Conservation (phyloP, 768 basidiomycete species). For the Tricholoma hemisulphureum region DNA sequence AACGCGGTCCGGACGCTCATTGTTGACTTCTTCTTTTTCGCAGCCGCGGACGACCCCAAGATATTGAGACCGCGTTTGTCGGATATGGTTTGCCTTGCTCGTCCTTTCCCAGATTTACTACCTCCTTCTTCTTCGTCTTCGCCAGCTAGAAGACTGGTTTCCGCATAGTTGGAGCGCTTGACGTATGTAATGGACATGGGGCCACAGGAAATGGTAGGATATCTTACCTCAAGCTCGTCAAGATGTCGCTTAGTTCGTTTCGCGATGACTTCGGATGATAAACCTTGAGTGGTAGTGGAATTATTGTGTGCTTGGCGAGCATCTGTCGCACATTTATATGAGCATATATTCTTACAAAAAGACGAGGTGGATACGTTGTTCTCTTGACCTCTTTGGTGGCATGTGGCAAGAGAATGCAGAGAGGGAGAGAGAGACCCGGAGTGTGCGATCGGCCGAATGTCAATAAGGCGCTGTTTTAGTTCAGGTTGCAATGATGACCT, state of each 20-base stretch:
- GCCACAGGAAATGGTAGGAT: conserved; percentile 2
- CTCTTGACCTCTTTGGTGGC: conserved; percentile 49
- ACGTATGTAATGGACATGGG: conserved; percentile 9
- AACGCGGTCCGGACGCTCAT: conserved; percentile 80
- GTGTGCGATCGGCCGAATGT: conserved; percentile 14
- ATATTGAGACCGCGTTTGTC: conserved; percentile 64
- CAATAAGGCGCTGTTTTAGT: background rate
- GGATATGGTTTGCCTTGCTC: conserved; percentile 75
- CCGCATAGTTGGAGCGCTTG: conserved; percentile 78
- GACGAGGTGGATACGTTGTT: conserved; percentile 41
- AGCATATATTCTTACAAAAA: background rate
- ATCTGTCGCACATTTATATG: conserved; percentile 28
- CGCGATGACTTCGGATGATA: conserved; percentile 66
- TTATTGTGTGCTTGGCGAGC: conserved; percentile 50
- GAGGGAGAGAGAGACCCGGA: too few species aligned
- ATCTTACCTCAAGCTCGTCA: conserved; percentile 76
- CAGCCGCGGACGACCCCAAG: conserved; percentile 46
- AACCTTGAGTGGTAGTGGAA: conserved; percentile 29
- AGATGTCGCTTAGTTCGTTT: conserved; percentile 77
- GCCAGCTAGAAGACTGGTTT: conserved; percentile 47
- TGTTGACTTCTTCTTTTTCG: conserved; percentile 73
- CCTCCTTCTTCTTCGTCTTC: conserved; percentile 49
- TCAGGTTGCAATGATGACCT: background rate
- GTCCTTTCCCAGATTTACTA: conserved; percentile 54
- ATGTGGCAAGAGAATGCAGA: conserved; percentile 26